Conservation (phyloP, 2,329 filamentous ascomycete species). For the Fusarium cicatricum region DNA sequence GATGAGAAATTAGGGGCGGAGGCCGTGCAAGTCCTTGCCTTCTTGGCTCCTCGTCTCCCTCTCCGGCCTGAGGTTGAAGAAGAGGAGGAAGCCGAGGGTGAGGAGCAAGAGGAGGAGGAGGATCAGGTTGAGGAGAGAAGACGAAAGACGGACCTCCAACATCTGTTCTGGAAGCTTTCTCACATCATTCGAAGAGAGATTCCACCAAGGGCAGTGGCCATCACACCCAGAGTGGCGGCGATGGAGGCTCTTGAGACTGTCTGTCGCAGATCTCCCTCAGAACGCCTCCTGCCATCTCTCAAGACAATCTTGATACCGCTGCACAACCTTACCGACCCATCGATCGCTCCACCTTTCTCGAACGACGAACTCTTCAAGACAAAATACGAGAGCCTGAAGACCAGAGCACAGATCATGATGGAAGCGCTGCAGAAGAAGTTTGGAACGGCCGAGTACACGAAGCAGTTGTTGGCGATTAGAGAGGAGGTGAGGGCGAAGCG, state of each 20-base stretch:
- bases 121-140: conserved; percentile 54
- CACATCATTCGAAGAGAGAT: conserved; percentile 81
- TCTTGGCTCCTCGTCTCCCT: conserved; percentile 71
- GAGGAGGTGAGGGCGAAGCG: conserved; percentile 76
- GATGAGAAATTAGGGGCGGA: conserved; percentile 81
- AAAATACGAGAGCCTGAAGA: conserved; percentile 74
- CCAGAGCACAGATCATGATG: conserved; percentile 79
- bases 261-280: conserved; percentile 65
- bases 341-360: conserved; percentile 75
- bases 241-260: conserved; percentile 79
- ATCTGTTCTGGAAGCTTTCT: conserved; percentile 81
- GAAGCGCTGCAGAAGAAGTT: conserved; percentile 85
- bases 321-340: conserved; percentile 83
- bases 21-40: conserved; percentile 81
- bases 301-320: conserved; percentile 68
- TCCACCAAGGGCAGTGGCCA: conserved; percentile 66
- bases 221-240: conserved; percentile 78
- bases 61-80: conserved; percentile 45
- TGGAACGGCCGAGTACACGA: conserved; percentile 82
- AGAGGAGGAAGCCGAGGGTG: conserved; percentile 48
- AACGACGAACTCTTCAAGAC: conserved; percentile 74
- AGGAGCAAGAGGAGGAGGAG: conserved; percentile 56
- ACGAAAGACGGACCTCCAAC: conserved; percentile 63
- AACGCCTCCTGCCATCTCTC: conserved; percentile 68
- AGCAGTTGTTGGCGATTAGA: conserved; percentile 75